Evolutionary conservation across 148 eudicot genomes (phyloP).

Genomic region (Persicaria maculosa): DNA sequence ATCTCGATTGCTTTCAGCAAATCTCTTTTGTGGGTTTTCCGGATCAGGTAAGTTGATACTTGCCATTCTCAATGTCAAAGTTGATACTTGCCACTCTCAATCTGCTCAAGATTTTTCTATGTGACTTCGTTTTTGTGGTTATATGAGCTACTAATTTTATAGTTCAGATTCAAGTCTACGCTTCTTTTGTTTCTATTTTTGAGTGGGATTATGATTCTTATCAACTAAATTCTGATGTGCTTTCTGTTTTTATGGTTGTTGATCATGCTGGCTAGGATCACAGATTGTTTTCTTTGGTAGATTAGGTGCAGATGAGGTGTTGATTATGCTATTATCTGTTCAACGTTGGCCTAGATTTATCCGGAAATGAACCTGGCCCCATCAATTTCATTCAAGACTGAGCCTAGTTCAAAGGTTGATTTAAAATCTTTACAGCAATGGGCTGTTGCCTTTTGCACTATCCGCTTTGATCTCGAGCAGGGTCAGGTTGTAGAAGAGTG

Average conservation of each 20-base stretch:
- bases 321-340: slow-evolving; percentile 25
- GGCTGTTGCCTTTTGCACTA: slow-evolving; percentile 77
- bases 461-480: slow-evolving; percentile 92
- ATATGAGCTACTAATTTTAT: neutral
- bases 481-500: slow-evolving; percentile 96
- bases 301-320: slow-evolving; percentile 15
- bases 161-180: neutral
- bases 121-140: neutral
- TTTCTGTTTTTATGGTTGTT: neutral
- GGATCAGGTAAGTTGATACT: slow-evolving; percentile 9
- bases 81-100: slow-evolving; percentile 5
- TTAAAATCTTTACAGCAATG: slow-evolving; percentile 52
- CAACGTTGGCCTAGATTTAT: slow-evolving; percentile 20
- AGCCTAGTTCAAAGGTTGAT: slow-evolving; percentile 47
- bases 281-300: slow-evolving; percentile 13
- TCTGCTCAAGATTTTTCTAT: neutral
- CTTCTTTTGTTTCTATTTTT: neutral
- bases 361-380: slow-evolving; percentile 78
- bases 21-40: neutral
- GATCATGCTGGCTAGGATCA: neutral
- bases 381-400: slow-evolving; percentile 60
- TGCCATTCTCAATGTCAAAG: slow-evolving; percentile 4
- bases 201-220: neutral
- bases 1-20: slow-evolving; percentile 1
- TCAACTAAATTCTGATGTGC: neutral